Base-by-base conservation (phyloP, 208 protist genomes). In the Trypanosoma avium region DNA sequence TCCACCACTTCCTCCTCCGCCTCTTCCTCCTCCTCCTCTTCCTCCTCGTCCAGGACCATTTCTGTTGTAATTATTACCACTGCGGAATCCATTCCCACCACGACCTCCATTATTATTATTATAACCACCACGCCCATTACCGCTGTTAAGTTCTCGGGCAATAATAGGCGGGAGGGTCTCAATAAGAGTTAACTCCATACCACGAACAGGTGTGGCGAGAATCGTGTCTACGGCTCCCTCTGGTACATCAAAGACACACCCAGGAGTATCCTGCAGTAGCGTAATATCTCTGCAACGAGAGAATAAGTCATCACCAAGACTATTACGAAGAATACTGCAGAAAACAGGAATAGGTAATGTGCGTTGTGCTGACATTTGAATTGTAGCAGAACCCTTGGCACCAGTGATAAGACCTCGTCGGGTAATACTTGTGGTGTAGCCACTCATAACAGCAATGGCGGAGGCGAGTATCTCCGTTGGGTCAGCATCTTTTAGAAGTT, bases 371-470 rank as follows among this genome's bases (percentile, higher is more conserved):
- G 60, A 58, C 78, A 96, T 81, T 67, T 93, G 83, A 26, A 94
- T 45, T 19, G 86, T 92, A 19, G 77, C 75, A 67, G 79, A 93
- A 43, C 88, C 86, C 53, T 81, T 71, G 19, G 82, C 79, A 21
- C 86, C 86, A 6, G 88, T 93, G 54, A 96, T 82, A 19, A 96
- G 81, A 30, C 87, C 88, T 48, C 88, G 86, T 42, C 74, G 76
- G 22, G 64, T 86, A 67, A 94, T 93, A 66, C 88, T 87, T n/a
- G 70, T 80, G n/a, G 91, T 96, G 79, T 96, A 93, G 15, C 91
- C 88, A 61, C 87, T 96, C 85, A 93, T 93, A 22, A 96, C 86
- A n/a, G 91, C 91, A 4, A 96, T 77, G 7, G 91, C 91, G 4
- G 91, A 92, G 24, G 87, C 88, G 13, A 96, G 72, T 43, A 94